Evolutionary conservation across 495 filamentous ascomycete genomes (phyloP).

Genomic region (Parachaetomium inaequale): DNA sequence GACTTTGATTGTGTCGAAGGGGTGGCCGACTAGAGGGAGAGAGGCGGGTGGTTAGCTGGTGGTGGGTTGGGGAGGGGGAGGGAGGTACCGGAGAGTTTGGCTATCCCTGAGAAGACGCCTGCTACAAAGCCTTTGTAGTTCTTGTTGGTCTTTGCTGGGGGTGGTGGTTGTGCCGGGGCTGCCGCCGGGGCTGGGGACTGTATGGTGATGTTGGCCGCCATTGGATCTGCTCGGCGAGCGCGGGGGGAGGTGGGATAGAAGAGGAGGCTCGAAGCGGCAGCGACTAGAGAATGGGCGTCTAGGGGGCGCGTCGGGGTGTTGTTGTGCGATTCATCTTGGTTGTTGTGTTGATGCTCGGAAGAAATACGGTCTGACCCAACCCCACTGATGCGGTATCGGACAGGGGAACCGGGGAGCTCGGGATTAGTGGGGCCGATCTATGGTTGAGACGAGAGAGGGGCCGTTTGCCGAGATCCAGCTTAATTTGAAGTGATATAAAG

Average conservation of each 20-base stretch:
- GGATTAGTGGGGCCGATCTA: constrained; percentile 8
- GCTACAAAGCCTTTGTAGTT: constrained; percentile 92
- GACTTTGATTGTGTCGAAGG: constrained; percentile 95
- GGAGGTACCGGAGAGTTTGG: constrained; percentile 74
- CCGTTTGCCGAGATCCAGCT: too few species aligned
- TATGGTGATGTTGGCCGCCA: constrained; percentile 15
- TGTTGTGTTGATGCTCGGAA: background rate
- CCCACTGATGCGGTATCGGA: constrained; percentile 22
- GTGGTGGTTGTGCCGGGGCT: constrained; percentile 9
- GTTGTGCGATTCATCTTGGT: constrained; percentile 11
- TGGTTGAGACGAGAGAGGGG: too few species aligned
- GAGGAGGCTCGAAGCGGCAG: background rate
- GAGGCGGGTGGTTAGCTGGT: background rate
- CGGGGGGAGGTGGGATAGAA: background rate
- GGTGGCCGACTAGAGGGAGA: constrained; percentile 43
- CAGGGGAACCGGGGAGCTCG: constrained; percentile 10
- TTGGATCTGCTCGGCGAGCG: constrained; percentile 9
- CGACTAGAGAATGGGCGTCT: background rate
- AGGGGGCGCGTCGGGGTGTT: background rate
- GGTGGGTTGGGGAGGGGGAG: background rate
- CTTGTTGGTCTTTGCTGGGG: constrained; percentile 19
- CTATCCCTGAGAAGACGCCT: constrained; percentile 87
- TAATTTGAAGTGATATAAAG: too few species aligned
- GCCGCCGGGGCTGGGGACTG: constrained; percentile 12
- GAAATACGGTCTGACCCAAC: background rate